Evolutionary conservation across 1,284 basidiomycete genomes (phyloP), one percentile per base, ranked within the genome.

Genomic region (Inonotus hispidus): DNA sequence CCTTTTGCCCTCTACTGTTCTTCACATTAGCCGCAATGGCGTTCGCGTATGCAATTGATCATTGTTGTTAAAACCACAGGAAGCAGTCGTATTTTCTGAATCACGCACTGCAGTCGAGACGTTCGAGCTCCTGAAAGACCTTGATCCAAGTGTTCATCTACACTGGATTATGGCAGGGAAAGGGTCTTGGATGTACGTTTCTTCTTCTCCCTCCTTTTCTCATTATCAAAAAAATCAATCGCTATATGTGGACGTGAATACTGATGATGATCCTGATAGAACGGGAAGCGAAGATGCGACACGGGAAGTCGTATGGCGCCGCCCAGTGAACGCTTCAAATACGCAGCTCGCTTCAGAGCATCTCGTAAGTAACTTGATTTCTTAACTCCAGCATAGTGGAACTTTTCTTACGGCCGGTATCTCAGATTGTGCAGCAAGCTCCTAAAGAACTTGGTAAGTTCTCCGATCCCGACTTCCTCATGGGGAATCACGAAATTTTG

Each of bases 161-260:
- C 72, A 75, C 50, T 90, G 82, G 81, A 68, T 87, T 25, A 71
- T 88, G 63, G 84, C 87, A n/a, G 80, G 79, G 6, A 67, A 70
- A 60, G 66, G 52, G 55, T 54, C 16, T 32, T 53, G 67, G 68
- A 52, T 63, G 70, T 68, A 25, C 39, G 53, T 60, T 54, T 21
- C 52, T 16, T 47, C n/a, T 29, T 39, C 1, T 53, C 7, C 25
- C 50, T 41, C 14, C 32, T 43, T 4, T 35, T 32, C 14, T 23
- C 46, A 32, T 8, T 32, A n/a, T n/a, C n/a, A n/a, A n/a, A n/a
- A n/a, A n/a, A n/a, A n/a, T n/a, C n/a, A n/a, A n/a, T n/a, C n/a
- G n/a, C n/a, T 32, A 8, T 32, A 32, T 32, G 32, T 32, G 32
- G 8, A 32, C 8, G 8, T 8, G 32, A 32, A 32, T 4, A 8